These are phyloP conservation scores for Podila epigama DNA, from an alignment of 192 early-diverging fungal genomes.

Conservation along the genomic window DNA sequence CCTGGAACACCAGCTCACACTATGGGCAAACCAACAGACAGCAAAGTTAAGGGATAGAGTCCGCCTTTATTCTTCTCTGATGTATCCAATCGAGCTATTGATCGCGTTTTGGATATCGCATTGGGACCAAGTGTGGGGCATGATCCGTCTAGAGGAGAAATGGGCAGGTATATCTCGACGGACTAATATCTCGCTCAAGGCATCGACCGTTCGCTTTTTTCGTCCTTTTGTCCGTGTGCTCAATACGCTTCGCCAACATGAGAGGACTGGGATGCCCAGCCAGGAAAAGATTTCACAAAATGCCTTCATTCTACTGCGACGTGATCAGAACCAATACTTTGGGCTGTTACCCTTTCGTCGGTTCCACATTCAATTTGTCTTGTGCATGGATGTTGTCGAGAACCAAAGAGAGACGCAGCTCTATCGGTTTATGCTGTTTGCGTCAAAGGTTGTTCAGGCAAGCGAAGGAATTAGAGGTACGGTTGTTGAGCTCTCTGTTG, in stretches of 20 bases:
- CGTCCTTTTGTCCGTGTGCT: slow-evolving; percentile 27
- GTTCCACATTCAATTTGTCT: slow-evolving; percentile 23
- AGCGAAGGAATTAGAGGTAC: slow-evolving; percentile 43
- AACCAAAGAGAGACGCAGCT: slow-evolving; percentile 13
- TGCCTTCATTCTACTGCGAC: slow-evolving; percentile 17
- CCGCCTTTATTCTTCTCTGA: slow-evolving; percentile 3
- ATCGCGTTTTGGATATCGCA: slow-evolving; percentile 45
- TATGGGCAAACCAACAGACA: not conserved
- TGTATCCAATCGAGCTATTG: slow-evolving; percentile 19
- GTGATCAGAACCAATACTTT: slow-evolving; percentile 18
- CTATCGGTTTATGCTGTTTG: slow-evolving; percentile 24
- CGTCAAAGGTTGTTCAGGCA: slow-evolving; percentile 30
- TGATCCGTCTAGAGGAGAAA: slow-evolving; percentile 44
- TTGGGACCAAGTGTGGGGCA: slow-evolving; percentile 48
- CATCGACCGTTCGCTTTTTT: slow-evolving; percentile 29
- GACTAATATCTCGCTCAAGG: slow-evolving; percentile 16
- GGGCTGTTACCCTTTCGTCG: slow-evolving; percentile 37
- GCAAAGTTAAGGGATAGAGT: not conserved
- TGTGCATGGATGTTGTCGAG: slow-evolving; percentile 25
- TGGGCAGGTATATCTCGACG: slow-evolving; percentile 14
- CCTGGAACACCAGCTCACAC: slow-evolving; percentile 13
- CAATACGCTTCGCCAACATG: slow-evolving; percentile 5
- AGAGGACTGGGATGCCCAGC: not conserved
- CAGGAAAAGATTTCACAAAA: slow-evolving; percentile 13
- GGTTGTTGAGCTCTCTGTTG: slow-evolving; percentile 29